Conservation (phyloP, 768 basidiomycete genomes). For the Tubosaeta brunneosetosa region DNA sequence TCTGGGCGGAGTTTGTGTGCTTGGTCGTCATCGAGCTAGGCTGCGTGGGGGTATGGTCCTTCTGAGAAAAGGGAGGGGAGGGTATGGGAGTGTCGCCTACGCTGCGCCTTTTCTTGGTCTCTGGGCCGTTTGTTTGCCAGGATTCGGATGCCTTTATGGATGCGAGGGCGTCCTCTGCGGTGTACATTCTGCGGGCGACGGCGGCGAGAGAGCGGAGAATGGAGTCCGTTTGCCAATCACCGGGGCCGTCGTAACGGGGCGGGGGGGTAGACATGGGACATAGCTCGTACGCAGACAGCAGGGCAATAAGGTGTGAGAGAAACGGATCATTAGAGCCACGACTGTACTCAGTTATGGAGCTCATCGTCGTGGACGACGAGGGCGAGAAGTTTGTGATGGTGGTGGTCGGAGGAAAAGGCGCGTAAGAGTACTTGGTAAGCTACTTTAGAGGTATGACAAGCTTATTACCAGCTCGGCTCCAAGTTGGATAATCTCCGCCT, state of each 20-base stretch:
- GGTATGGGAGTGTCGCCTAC: constrained; percentile 37
- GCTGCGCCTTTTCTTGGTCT: constrained; percentile 43
- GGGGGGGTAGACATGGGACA: constrained; percentile 47
- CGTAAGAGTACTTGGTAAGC: not conserved
- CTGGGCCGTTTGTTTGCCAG: constrained; percentile 33
- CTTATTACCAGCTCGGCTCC: constrained; percentile 2
- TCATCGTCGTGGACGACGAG: constrained; percentile 30
- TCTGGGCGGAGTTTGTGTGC: constrained; percentile 6
- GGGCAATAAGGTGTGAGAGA: constrained; percentile 50
- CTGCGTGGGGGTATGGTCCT: constrained; percentile 19
- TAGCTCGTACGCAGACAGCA: constrained; percentile 56
- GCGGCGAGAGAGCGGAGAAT: constrained; percentile 49
- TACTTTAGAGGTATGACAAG: constrained; percentile 1
- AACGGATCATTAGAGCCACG: constrained; percentile 35
- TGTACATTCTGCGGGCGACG: constrained; percentile 51
- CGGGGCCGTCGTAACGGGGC: constrained; percentile 52
- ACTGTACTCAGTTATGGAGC: constrained; percentile 24
- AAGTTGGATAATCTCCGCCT: constrained; percentile 21
- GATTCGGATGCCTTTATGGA: constrained; percentile 37
- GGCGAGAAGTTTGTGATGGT: constrained; percentile 4
- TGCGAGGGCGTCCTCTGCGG: constrained; percentile 46
- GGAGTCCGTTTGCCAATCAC: constrained; percentile 55
- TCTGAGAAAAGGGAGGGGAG: constrained; percentile 25
- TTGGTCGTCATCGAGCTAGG: constrained; percentile 21
- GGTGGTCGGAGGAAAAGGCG: constrained; percentile 4